These are phyloP conservation scores for Tremellales sp. DNA, from an alignment of 1,284 basidiomycete species.

Conservation along the genomic window DNA sequence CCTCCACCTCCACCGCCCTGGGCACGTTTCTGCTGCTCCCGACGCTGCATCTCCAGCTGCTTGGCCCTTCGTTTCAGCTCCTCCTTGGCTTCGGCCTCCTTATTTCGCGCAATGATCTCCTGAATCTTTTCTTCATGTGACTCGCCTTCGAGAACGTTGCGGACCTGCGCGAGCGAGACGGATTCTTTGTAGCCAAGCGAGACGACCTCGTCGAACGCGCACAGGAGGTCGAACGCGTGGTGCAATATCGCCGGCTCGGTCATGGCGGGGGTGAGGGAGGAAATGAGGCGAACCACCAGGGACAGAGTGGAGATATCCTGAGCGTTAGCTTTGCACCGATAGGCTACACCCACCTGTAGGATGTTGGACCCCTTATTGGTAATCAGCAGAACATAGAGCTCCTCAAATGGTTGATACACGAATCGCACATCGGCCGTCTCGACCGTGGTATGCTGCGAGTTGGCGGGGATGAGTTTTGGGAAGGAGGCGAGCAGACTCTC, in stretches of 20 bases:
- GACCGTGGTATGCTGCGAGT: constrained; percentile 95
- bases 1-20: constrained; percentile 46
- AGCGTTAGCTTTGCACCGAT: constrained; percentile 5
- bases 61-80: constrained; percentile 97
- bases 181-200: constrained; percentile 92
- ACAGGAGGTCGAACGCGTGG: constrained; percentile 90
- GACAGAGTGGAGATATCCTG: constrained; percentile 95
- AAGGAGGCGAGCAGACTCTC: constrained; percentile 95
- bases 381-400: constrained; percentile 95
- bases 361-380: constrained; percentile 99
- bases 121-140: constrained; percentile 99
- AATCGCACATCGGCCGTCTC: constrained; percentile 91
- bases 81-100: constrained; percentile 98
- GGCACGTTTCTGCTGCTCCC: constrained; percentile 80
- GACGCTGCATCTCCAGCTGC: constrained; percentile 95
- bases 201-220: constrained; percentile 96
- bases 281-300: constrained; percentile 88
- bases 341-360: constrained; percentile 55
- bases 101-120: constrained; percentile 98
- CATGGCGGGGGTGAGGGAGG: constrained; percentile 74
- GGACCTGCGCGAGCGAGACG: constrained; percentile 85
- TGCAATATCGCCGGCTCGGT: constrained; percentile 85
- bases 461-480: constrained; percentile 94
- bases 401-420: constrained; percentile 97
- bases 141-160: constrained; percentile 95